A percentile compares a stretch with the other conserved stretches of the same genome.
Evolutionary conservation across 2,329 filamentous ascomycete genomes (phyloP).

Genomic region (Thelonectria blattea): DNA sequence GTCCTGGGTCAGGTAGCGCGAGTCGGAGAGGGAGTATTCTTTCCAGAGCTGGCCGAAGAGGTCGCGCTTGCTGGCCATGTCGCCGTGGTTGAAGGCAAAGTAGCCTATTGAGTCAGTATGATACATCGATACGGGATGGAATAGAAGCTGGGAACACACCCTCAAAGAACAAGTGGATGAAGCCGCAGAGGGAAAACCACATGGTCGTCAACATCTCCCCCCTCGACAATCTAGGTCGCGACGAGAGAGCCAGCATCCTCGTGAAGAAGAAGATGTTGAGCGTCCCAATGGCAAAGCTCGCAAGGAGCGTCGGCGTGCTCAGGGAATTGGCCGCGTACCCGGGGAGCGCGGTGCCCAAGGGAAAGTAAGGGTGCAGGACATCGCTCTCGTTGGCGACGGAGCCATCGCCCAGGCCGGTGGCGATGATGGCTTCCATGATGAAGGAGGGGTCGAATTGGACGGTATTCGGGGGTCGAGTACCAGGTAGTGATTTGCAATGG

Average conservation of each 20-base stretch:
- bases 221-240: constrained; percentile 58
- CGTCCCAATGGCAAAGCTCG: constrained; percentile 63
- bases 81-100: constrained; percentile 51
- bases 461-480: neutral
- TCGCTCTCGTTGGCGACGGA: constrained; percentile 8
- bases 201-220: constrained; percentile 66
- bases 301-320: constrained; percentile 63
- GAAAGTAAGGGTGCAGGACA: constrained; percentile 71
- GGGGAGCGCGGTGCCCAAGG: constrained; percentile 64
- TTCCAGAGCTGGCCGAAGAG: constrained; percentile 63
- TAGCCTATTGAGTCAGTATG: constrained; percentile 47
- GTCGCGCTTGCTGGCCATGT: constrained; percentile 48
- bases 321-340: constrained; percentile 72
- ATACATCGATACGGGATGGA: neutral
- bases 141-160: constrained; percentile 32
- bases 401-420: neutral
- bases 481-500: neutral
- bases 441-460: neutral
- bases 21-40: constrained; percentile 63
- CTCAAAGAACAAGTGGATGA: constrained; percentile 52
- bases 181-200: constrained; percentile 78
- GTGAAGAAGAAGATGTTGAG: constrained; percentile 63
- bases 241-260: constrained; percentile 57
- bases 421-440: constrained; percentile 26
- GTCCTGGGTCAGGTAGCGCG: constrained; percentile 60